Conservation (phyloP, 495 filamentous ascomycete genomes). For the Stereocaulon alpinum region DNA sequence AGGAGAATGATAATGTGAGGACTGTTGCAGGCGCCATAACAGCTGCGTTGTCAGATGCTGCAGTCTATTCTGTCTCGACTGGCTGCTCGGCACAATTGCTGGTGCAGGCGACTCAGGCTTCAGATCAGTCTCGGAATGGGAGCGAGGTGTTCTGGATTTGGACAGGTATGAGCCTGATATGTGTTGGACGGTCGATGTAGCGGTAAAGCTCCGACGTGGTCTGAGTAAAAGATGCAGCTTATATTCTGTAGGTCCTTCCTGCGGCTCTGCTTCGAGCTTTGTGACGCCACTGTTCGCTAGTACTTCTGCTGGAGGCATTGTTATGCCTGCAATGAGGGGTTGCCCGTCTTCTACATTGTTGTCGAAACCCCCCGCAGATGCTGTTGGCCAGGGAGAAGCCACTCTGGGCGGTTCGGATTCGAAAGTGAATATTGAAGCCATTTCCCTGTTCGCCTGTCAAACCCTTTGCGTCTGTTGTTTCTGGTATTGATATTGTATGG, state of each 20-base stretch:
- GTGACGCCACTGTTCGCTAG: slow-evolving; percentile 62
- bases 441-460: slow-evolving; percentile 26
- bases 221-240: slow-evolving; percentile 87
- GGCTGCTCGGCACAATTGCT: slow-evolving; percentile 36
- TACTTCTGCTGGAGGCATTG: slow-evolving; percentile 35
- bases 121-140: not conserved
- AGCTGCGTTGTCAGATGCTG: slow-evolving; percentile 91
- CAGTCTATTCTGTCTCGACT: slow-evolving; percentile 69
- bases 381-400: slow-evolving; percentile 75
- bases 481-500: slow-evolving; percentile 4
- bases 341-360: not conserved
- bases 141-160: slow-evolving; percentile 24
- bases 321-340: slow-evolving; percentile 5
- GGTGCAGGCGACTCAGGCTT: slow-evolving; percentile 21
- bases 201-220: slow-evolving; percentile 61
- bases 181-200: slow-evolving; percentile 49
- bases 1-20: slow-evolving; percentile 76
- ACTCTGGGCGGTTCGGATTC: slow-evolving; percentile 80
- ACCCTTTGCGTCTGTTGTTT: slow-evolving; percentile 11
- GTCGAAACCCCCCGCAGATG: slow-evolving; percentile 13
- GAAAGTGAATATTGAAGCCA: slow-evolving; percentile 95
- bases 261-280: slow-evolving; percentile 79
- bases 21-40: slow-evolving; percentile 90
- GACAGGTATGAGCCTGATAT: slow-evolving; percentile 52
- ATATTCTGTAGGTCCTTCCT: slow-evolving; percentile 91